These are phyloP conservation scores for Colletotrichum sp. DNA, from an alignment of 2,329 filamentous ascomycete genomes.

Conservation along the genomic window DNA sequence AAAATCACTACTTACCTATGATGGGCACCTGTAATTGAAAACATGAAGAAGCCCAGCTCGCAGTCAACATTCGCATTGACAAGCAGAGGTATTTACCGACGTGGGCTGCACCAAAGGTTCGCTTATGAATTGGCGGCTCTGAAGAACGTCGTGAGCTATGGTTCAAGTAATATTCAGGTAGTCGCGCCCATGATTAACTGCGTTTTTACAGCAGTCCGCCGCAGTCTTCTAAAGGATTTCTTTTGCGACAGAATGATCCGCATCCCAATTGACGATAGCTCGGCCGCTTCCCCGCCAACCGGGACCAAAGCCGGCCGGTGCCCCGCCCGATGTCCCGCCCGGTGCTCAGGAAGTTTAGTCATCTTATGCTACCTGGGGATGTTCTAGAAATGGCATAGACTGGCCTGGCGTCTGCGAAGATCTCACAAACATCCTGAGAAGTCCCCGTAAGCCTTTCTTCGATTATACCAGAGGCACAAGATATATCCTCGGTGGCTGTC, in stretches of 20 bases:
- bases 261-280: not conserved
- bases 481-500: not conserved
- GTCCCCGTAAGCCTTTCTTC: rapidly evolving
- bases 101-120: not conserved
- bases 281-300: not conserved
- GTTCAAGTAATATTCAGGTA: not conserved
- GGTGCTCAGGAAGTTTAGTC: not conserved
- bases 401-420: rapidly evolving
- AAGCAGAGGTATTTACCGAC: not conserved
- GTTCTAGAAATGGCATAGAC: not conserved
- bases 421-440: not conserved
- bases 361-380: not conserved
- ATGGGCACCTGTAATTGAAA: not conserved
- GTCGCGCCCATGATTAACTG: not conserved
- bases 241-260: not conserved
- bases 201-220: not conserved
- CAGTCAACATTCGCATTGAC: not conserved
- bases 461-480: not conserved
- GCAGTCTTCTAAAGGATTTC: not conserved
- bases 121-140: not conserved
- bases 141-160: not conserved
- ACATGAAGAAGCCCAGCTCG: not conserved
- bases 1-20: not conserved
- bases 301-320: not conserved
- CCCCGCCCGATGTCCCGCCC: not conserved